phyloP scores from a whole-genome alignment of 129 eudicot species.

The Helianthus annuus region DNA sequence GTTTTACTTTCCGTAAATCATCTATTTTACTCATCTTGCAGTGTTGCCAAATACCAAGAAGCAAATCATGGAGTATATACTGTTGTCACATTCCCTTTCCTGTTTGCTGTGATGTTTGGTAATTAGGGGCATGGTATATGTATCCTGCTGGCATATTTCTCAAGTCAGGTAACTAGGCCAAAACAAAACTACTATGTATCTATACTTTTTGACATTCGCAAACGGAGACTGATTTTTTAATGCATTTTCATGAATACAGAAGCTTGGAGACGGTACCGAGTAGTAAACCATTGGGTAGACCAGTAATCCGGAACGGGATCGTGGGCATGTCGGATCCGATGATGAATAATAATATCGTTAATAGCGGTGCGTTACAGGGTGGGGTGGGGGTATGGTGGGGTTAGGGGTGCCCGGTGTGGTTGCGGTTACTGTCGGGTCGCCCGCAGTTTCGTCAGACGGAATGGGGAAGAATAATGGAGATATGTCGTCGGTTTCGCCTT shows the following conservation, averaged over 20 bases:
- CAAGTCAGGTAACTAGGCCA: constrained; percentile 61
- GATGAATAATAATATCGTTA: too few species aligned
- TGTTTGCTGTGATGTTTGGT: constrained; percentile 99
- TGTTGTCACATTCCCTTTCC: constrained; percentile 91
- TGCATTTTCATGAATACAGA: constrained; percentile 48
- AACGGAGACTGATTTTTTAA: constrained; percentile 25
- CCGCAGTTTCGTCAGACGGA: too few species aligned
- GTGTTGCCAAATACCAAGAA: constrained; percentile 98
- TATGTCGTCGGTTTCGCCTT: too few species aligned
- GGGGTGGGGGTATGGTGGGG: too few species aligned
- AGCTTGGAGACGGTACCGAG: constrained; percentile 99
- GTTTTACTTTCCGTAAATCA: constrained; percentile 7
- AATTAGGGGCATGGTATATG: constrained; percentile 99
- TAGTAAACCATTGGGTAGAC: too few species aligned
- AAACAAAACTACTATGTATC: background rate
- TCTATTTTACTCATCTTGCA: constrained; percentile 39
- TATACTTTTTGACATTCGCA: constrained; percentile 8
- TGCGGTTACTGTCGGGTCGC: too few species aligned
- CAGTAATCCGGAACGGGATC: too few species aligned
- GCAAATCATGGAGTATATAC: constrained; percentile 97
- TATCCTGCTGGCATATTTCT: too few species aligned
- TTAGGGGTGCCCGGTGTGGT: too few species aligned
- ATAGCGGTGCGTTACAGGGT: too few species aligned
- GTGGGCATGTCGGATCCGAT: too few species aligned
- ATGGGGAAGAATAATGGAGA: too few species aligned